Conservation (phyloP, 192 early-diverging fungal genomes). For the Podila minutissima region DNA sequence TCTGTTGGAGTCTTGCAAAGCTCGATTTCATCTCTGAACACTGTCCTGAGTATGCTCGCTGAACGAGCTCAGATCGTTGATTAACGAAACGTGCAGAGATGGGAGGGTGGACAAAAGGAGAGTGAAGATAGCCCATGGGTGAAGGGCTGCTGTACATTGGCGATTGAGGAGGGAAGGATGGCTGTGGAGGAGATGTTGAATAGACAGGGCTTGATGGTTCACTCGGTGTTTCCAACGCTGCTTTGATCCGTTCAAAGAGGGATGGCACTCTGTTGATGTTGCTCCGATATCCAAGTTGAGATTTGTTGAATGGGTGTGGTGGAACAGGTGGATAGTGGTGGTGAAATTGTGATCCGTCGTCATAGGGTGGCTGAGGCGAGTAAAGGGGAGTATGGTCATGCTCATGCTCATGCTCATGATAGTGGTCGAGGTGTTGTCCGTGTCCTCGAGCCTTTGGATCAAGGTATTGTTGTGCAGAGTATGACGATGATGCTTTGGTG, state of each 20-base stretch:
- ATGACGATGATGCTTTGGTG: background rate
- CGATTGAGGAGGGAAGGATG: background rate
- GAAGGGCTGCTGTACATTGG: background rate
- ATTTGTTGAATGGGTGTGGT: slow-evolving; percentile 4
- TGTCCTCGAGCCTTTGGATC: slow-evolving; percentile 2
- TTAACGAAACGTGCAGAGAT: background rate
- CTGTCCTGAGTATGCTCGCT: slow-evolving; percentile 31
- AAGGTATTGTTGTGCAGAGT: background rate
- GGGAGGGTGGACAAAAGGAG: background rate
- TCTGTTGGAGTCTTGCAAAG: slow-evolving; percentile 22
- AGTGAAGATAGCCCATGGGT: background rate
- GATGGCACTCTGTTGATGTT: slow-evolving; percentile 19
- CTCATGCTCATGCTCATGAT: background rate
- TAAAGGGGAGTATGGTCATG: no score
- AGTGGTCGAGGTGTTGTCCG: background rate
- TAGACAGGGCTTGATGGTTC: background rate
- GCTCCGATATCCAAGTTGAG: slow-evolving; percentile 16
- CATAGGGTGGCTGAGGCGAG: background rate
- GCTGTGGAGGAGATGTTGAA: background rate
- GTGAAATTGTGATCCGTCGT: slow-evolving; percentile 16
- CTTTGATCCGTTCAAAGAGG: slow-evolving; percentile 39
- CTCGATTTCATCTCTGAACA: slow-evolving; percentile 36
- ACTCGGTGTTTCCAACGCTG: slow-evolving; percentile 12
- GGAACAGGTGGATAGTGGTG: slow-evolving; percentile 10
- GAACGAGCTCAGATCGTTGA: slow-evolving; percentile 12